Conservation (phyloP, 2,329 filamentous ascomycete species). For the Claviceps digitariae region DNA sequence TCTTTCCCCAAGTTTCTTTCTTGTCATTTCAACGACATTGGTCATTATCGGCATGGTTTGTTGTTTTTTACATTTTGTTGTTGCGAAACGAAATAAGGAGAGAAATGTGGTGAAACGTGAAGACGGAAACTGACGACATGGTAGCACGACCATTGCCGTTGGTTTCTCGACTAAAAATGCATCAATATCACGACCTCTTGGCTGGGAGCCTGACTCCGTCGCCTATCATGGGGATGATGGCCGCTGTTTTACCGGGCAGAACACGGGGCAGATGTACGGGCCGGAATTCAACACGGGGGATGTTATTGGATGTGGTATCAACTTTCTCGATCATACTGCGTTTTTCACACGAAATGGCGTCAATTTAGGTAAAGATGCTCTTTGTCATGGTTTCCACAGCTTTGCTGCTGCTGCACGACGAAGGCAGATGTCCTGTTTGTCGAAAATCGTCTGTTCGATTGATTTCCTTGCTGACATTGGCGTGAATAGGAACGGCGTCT, state of each 20-base stretch:
- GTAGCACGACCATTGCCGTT: conserved; percentile 46
- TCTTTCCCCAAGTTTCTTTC: neutral
- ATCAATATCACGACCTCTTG: conserved; percentile 41
- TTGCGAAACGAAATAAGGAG: neutral
- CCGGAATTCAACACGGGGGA: conserved; percentile 42
- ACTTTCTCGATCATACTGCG: conserved; percentile 49
- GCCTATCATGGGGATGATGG: conserved; percentile 59
- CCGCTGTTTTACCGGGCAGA: conserved; percentile 43
- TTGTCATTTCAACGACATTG: neutral
- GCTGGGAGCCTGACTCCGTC: conserved; percentile 56
- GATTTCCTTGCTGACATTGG: conserved; percentile 1
- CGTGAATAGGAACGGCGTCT: conserved; percentile 51
- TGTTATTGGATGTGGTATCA: conserved; percentile 51
- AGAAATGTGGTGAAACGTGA: neutral
- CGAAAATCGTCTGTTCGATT: neutral
- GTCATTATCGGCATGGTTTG: too few species aligned
- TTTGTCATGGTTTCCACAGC: neutral
- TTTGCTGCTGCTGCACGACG: neutral
- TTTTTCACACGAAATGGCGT: conserved; percentile 57
- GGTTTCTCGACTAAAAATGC: conserved; percentile 45
- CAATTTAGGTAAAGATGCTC: conserved; percentile 31
- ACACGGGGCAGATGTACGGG: conserved; percentile 42
- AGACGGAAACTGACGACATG: conserved; percentile 3
- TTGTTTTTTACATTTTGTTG: neutral
- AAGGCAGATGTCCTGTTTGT: too few species aligned